Percentiles rank a stretch among this genome's conserved stretches.
phyloP scores from a whole-genome alignment of 371 early-diverging fungal species.

The Batrachochytrium dendrobatidis region DNA sequence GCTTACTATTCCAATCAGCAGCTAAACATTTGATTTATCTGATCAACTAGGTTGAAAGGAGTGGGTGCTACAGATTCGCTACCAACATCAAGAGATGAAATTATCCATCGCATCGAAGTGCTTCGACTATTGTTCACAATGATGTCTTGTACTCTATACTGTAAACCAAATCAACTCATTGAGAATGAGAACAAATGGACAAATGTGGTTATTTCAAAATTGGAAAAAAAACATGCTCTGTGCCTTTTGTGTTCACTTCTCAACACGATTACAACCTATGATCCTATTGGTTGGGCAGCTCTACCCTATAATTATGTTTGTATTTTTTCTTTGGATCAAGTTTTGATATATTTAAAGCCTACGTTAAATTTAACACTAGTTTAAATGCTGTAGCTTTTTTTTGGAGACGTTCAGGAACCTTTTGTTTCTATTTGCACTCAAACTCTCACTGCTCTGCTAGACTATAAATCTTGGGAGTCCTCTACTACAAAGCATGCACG shows the following conservation, averaged over 20 bases:
- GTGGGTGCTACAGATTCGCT: constrained; percentile 55
- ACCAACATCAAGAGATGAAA: constrained; percentile 39
- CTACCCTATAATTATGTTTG: constrained; percentile 74
- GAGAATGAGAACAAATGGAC: constrained; percentile 22
- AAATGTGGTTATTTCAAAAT: constrained; percentile 12
- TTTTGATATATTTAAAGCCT: neutral
- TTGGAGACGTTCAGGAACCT: constrained; percentile 61
- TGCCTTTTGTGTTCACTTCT: constrained; percentile 72
- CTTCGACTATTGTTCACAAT: constrained; percentile 66
- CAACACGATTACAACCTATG: constrained; percentile 71
- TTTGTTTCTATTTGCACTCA: constrained; percentile 63
- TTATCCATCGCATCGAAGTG: constrained; percentile 64
- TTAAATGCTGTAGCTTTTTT: constrained; percentile 7
- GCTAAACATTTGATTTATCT: neutral
- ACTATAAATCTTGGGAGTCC: constrained; percentile 19
- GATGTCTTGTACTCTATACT: constrained; percentile 73
- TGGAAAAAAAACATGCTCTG: constrained; percentile 67
- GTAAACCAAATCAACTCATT: constrained; percentile 52
- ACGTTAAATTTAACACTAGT: no score
- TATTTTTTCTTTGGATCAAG: constrained; percentile 5
- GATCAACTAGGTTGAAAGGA: constrained; percentile 33
- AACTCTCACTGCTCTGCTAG: constrained; percentile 59
- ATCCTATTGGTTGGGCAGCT: constrained; percentile 72
- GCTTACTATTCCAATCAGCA: neutral
- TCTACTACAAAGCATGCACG: no score